phyloP scores from a whole-genome alignment of 257 asterid species.

The Salvia splendens region DNA sequence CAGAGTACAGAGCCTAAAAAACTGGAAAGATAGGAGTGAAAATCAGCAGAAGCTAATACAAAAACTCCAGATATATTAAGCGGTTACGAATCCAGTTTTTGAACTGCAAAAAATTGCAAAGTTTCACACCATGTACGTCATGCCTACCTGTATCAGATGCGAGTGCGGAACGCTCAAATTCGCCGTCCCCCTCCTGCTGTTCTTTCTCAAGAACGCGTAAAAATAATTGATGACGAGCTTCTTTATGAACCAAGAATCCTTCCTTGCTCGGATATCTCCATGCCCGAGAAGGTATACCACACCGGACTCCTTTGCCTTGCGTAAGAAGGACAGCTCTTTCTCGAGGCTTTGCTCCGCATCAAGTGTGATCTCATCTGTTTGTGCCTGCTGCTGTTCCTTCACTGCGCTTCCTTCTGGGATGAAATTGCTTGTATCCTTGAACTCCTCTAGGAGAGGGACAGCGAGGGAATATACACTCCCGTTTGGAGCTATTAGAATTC shows the following conservation, averaged over 20 bases:
- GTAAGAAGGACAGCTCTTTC: conserved; percentile 83
- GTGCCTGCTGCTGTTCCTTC: conserved; percentile 38
- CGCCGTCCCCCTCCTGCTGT: conserved; percentile 81
- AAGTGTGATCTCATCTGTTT: conserved; percentile 38
- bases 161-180: conserved; percentile 91
- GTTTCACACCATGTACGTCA: conserved; percentile 87
- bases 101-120: conserved; percentile 12
- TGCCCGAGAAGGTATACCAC: conserved; percentile 95
- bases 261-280: conserved; percentile 87
- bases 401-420: conserved; percentile 50
- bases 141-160: conserved; percentile 86
- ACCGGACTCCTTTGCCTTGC: conserved; percentile 79
- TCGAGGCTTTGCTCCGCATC: conserved; percentile 83
- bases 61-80: conserved; percentile 1
- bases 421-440: conserved; percentile 54
- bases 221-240: conserved; percentile 88
- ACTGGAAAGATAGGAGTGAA: conserved; percentile 18
- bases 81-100: neutral
- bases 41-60: conserved; percentile 27
- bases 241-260: conserved; percentile 90
- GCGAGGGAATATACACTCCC: conserved; percentile 90
- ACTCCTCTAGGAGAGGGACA: conserved; percentile 79
- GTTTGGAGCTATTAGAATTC: conserved; percentile 79
- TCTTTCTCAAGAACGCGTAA: conserved; percentile 88
- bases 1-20: conserved; percentile 22